Evolutionary conservation across 1,284 basidiomycete species (phyloP).

Genomic region (Chiua sp.): DNA sequence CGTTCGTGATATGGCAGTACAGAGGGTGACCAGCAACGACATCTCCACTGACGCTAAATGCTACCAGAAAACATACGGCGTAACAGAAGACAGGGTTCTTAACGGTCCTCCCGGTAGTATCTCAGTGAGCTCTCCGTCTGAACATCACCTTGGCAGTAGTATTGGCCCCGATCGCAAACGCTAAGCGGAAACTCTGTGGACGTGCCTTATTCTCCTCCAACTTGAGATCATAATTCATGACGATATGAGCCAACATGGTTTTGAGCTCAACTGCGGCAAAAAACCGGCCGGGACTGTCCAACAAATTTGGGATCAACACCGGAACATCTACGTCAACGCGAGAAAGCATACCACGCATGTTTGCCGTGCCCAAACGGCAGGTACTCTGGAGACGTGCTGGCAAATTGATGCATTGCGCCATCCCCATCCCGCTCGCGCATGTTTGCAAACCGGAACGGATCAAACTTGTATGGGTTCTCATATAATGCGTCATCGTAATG

Average conservation of each 20-base stretch:
- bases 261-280: conserved; percentile 34
- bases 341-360: conserved; percentile 11
- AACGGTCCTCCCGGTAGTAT: no score
- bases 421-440: conserved; percentile 14
- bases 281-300: conserved; percentile 36
- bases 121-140: conserved; percentile 1
- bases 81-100: no score
- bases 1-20: no score
- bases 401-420: conserved; percentile 19
- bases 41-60: no score
- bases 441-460: conserved; percentile 37
- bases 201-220: conserved; percentile 29
- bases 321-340: neutral
- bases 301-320: neutral
- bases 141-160: conserved; percentile 14
- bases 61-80: no score
- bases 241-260: conserved; percentile 32
- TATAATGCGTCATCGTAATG: conserved; percentile 35
- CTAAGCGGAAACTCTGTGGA: conserved; percentile 19
- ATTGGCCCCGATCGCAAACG: neutral
- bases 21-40: no score
- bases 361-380: conserved; percentile 14
- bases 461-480: conserved; percentile 30
- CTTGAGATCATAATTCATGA: conserved; percentile 36
- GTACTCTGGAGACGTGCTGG: conserved; percentile 5